Evolutionary conservation across 257 asterid species (phyloP).

Genomic region (Euphrasia confusa): DNA sequence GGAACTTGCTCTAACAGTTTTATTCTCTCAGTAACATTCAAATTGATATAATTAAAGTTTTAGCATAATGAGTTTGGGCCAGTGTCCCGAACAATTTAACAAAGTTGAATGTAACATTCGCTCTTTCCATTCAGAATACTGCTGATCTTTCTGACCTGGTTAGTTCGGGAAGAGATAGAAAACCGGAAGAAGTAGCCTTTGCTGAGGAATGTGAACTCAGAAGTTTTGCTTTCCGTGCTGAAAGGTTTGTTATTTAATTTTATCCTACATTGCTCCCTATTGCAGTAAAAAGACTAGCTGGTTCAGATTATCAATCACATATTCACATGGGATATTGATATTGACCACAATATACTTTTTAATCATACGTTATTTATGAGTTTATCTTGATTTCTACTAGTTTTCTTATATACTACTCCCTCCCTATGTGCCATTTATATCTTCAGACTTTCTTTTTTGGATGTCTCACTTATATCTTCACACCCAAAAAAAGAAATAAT

Average conservation of each 20-base stretch:
- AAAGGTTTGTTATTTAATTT: conserved; percentile 49
- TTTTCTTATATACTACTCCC: neutral
- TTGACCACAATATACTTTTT: neutral
- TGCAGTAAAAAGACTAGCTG: conserved; percentile 9
- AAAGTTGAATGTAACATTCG: conserved; percentile 21
- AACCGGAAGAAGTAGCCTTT: conserved; percentile 77
- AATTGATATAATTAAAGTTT: conserved; percentile 6
- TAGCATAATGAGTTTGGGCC: conserved; percentile 19
- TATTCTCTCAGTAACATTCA: neutral
- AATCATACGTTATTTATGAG: neutral
- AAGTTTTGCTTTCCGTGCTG: conserved; percentile 70
- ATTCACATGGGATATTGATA: neutral
- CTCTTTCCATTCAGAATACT: conserved; percentile 54
- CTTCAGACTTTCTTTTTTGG: too few species aligned
- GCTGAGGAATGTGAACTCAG: conserved; percentile 75
- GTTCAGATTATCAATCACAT: conserved; percentile 2
- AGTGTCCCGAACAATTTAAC: conserved; percentile 13
- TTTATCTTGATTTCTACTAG: neutral
- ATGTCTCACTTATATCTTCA: too few species aligned
- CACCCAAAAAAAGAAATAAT: too few species aligned
- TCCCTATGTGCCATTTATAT: too few species aligned
- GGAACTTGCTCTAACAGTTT: conserved; percentile 9
- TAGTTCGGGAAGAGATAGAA: conserved; percentile 90
- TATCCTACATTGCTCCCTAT: neutral
- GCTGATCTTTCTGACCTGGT: conserved; percentile 87